Conservation (phyloP, 78 protist species). For the Dictyostelium brefeldianum region DNA sequence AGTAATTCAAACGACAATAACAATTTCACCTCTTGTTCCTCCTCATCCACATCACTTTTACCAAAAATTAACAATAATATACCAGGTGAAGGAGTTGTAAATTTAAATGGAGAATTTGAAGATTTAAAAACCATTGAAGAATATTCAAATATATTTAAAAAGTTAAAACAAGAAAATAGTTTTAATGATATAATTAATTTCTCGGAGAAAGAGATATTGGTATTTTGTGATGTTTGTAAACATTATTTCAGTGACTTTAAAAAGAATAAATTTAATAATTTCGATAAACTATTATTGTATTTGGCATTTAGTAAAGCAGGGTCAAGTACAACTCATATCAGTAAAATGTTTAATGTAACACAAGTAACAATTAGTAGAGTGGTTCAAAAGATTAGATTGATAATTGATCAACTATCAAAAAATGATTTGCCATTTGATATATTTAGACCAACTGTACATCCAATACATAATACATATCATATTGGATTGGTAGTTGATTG, state of each 20-base stretch:
- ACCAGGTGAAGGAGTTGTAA: not conserved
- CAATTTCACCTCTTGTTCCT: not conserved
- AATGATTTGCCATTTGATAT: slow-evolving; percentile 4
- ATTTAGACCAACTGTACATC: not conserved
- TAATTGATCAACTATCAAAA: slow-evolving; percentile 3
- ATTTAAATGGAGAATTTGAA: not conserved
- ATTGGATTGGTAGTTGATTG: slow-evolving; percentile 3
- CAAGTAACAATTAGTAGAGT: slow-evolving; percentile 18
- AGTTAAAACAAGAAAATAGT: slow-evolving; percentile 8
- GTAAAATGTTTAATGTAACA: slow-evolving; percentile 7
- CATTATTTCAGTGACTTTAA: slow-evolving; percentile 9
- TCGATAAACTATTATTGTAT: not conserved
- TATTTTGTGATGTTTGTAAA: not conserved
- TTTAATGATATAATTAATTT: not conserved
- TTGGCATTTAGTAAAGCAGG: slow-evolving; percentile 14
- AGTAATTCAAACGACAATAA: too few relatives aligned
- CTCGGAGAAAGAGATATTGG: not conserved
- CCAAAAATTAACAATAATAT: not conserved
- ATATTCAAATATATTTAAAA: slow-evolving; percentile 8
- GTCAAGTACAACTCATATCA: slow-evolving; percentile 1
- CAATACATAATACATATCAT: not conserved
- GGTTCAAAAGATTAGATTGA: not conserved
- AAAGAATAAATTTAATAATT: slow-evolving; percentile 12
- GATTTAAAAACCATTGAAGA: not conserved
- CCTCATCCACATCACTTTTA: not conserved